These are phyloP conservation scores for Xerocomus brunneocitrinus DNA, from an alignment of 768 basidiomycete species.

Conservation along the genomic window DNA sequence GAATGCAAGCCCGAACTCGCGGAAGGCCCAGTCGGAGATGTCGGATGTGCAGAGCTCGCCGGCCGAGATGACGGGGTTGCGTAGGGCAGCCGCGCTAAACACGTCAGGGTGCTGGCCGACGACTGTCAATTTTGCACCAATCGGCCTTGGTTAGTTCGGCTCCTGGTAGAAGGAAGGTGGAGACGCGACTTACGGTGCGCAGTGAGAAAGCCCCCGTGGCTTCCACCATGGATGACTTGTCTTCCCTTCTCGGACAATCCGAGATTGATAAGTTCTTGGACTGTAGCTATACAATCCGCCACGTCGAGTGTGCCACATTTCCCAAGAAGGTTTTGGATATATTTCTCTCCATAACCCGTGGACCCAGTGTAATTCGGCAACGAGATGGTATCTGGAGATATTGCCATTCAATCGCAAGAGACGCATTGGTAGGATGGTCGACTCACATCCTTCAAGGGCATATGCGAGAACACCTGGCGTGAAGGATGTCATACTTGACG, in stretches of 20 bases:
- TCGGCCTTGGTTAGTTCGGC: background rate
- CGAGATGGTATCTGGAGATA: conserved; percentile 48
- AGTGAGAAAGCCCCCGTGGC: conserved; percentile 65
- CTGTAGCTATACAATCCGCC: conserved; percentile 55
- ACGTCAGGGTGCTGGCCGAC: conserved; percentile 57
- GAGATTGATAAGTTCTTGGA: conserved; percentile 44
- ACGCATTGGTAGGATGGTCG: background rate
- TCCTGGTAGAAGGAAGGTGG: background rate
- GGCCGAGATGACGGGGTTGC: conserved; percentile 66
- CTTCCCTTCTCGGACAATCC: conserved; percentile 49
- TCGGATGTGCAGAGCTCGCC: conserved; percentile 56
- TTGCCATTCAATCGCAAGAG: background rate
- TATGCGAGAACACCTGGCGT: conserved; percentile 39
- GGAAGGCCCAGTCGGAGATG: conserved; percentile 64
- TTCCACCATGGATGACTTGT: conserved; percentile 58
- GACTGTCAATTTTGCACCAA: conserved; percentile 35
- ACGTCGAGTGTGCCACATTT: conserved; percentile 64
- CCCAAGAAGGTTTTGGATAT: conserved; percentile 51
- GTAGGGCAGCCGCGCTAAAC: conserved; percentile 58
- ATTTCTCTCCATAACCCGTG: conserved; percentile 59
- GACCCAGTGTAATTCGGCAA: conserved; percentile 67
- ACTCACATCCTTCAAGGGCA: conserved; percentile 59
- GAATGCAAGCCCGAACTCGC: conserved; percentile 37
- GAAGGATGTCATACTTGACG: conserved; percentile 44
- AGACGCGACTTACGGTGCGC: conserved; percentile 45